Conservation (phyloP, 768 basidiomycete genomes). For the Russula sp. region DNA sequence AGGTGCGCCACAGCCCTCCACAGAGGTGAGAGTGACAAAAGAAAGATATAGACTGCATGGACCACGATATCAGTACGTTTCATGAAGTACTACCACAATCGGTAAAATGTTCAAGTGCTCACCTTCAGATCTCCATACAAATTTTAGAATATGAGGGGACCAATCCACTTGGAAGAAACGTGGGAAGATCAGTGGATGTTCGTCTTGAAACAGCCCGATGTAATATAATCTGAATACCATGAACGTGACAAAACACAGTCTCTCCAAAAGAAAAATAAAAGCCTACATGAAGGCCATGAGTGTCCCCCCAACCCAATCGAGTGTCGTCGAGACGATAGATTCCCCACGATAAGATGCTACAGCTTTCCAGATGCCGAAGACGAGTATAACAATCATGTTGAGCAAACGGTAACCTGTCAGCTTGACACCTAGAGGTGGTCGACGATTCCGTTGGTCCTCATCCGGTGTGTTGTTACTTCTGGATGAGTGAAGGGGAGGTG, state of each 20-base stretch:
- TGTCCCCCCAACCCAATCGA: neutral
- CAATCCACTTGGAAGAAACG: neutral
- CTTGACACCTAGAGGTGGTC: neutral
- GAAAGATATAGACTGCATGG: too few relatives aligned
- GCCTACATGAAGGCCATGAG: neutral
- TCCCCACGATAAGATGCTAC: neutral
- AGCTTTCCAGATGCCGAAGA: neutral
- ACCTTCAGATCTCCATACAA: too few relatives aligned
- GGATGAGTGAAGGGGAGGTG: too few relatives aligned
- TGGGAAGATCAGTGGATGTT: neutral
- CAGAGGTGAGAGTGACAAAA: too few relatives aligned
- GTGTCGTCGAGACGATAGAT: too few relatives aligned
- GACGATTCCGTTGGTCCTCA: too few relatives aligned
- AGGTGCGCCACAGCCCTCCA: too few relatives aligned
- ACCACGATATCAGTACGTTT: too few relatives aligned
- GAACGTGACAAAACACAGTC: neutral
- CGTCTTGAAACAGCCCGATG: neutral
- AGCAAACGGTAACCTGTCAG: constrained; percentile 2
- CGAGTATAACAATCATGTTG: neutral
- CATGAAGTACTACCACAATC: too few relatives aligned
- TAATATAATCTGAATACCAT: neutral
- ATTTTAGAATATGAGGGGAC: too few relatives aligned
- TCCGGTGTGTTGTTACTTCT: too few relatives aligned
- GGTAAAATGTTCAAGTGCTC: too few relatives aligned
- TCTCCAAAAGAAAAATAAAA: neutral